Base-by-base conservation (phyloP, 495 filamentous ascomycete genomes). In the Halenospora varia region DNA sequence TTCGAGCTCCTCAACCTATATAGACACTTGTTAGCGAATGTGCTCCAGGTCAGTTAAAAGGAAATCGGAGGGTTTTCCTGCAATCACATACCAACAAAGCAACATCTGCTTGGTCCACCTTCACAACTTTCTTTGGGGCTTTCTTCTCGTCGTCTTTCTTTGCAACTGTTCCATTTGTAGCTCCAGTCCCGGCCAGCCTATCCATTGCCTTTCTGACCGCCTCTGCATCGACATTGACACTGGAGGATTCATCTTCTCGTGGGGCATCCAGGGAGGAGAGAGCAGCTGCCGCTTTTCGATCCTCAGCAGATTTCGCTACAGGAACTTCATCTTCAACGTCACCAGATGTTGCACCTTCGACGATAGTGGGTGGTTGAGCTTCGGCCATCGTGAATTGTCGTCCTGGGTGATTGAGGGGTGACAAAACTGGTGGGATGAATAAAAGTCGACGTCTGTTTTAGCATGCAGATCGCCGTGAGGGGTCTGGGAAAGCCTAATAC, bases 281-380 rank as follows among this genome's bases (percentile, higher is more conserved):
- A 17, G 92, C 92, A 23, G 89, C 90, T 55, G 90, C 90, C 19
- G 92, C 89, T 73, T 94, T 96, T 70, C 90, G 88, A 74, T 94
- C 92, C 72, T 95, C 90, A 60, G 90, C 82, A 40, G 80, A 81
- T 70, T 83, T 80, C 56, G 82, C 88, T 44, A 87, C 83, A 22
- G 82, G 72, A 44, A 81, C 71, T 41, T 82, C 79, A 20, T 85
- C 77, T 46, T 84, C 84, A 35, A 85, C 75, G 55, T 82, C 83
- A 24, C 81, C 75, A 2, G 61, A 64, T 66, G 82, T 86, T 48
- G 78, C 74, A 61, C 85, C 83, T 68, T 85, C 83, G 51, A 77
- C 72, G 40, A 85, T 66, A 48, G 59, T 75, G 35, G 74, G 58
- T 26, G 84, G 82, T 70, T 85, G 82, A 15, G 75, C 76, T 68